Conservation (phyloP, 306 rosid genomes). For the Lupinus albus region DNA sequence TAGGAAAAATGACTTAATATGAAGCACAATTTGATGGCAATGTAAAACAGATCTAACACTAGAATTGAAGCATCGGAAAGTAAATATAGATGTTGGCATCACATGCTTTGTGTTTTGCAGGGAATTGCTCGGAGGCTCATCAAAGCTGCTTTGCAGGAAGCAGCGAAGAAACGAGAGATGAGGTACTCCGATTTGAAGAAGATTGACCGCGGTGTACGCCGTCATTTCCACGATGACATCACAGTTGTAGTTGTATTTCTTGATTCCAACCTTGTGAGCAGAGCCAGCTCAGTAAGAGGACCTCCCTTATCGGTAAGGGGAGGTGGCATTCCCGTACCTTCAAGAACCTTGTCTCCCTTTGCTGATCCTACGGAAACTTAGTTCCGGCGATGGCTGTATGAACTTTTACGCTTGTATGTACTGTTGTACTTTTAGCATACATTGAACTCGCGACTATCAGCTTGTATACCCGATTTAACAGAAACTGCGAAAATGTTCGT, state of each 20-base stretch:
- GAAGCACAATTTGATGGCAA: constrained; percentile 12
- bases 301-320: constrained; percentile 72
- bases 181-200: constrained; percentile 87
- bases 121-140: constrained; percentile 87
- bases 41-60: not conserved
- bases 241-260: constrained; percentile 78
- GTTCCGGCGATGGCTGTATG: constrained; percentile 36
- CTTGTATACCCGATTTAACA: constrained; percentile 50
- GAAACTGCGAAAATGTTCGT: constrained; percentile 31
- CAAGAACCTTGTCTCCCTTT: constrained; percentile 46
- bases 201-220: constrained; percentile 86
- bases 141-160: constrained; percentile 76
- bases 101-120: constrained; percentile 47
- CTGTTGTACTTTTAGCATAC: constrained; percentile 45
- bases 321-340: constrained; percentile 57
- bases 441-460: constrained; percentile 41
- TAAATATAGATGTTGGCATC: constrained; percentile 32
- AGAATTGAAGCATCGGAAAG: constrained; percentile 18
- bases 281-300: constrained; percentile 66
- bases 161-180: constrained; percentile 96
- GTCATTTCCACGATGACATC: constrained; percentile 91
- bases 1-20: constrained; percentile 14
- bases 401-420: constrained; percentile 43
- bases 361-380: constrained; percentile 37
- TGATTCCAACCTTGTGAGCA: constrained; percentile 74